A percentile compares a stretch with the other conserved stretches of the same genome.
These are phyloP conservation scores for Microbotryum scabiosae DNA, from an alignment of 1,284 basidiomycete genomes.

Conservation along the genomic window DNA sequence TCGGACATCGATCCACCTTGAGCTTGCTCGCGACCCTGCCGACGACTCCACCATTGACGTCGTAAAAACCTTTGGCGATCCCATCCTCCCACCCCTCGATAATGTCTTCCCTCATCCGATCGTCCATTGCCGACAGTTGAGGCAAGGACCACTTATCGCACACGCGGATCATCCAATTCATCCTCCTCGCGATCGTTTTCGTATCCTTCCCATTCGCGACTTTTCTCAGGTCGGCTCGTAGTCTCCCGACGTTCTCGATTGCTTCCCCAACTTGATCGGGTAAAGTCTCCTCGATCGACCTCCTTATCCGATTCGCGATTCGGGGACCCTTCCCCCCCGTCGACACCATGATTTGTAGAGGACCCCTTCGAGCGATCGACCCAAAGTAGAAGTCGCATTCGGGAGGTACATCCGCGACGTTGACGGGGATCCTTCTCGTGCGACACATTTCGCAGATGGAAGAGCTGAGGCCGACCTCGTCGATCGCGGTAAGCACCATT, in stretches of 20 bases:
- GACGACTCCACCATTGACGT: slow-evolving; percentile 9
- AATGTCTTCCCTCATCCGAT: slow-evolving; percentile 41
- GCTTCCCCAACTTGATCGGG: slow-evolving; percentile 67
- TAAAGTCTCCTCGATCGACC: slow-evolving; percentile 59
- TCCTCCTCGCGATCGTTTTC: slow-evolving; percentile 60
- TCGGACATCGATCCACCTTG: slow-evolving; percentile 19
- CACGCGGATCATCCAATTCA: slow-evolving; percentile 90
- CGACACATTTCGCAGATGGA: slow-evolving; percentile 65
- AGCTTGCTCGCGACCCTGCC: background rate
- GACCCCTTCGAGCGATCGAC: slow-evolving; percentile 79
- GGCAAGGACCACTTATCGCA: slow-evolving; percentile 78
- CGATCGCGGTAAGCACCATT: slow-evolving; percentile 91
- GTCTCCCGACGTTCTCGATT: slow-evolving; percentile 66
- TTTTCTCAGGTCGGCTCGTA: slow-evolving; percentile 60
- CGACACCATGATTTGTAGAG: slow-evolving; percentile 90
- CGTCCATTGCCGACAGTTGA: slow-evolving; percentile 60
- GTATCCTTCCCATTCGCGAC: slow-evolving; percentile 66
- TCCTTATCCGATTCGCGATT: slow-evolving; percentile 73
- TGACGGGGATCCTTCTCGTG: slow-evolving; percentile 67
- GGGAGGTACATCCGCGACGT: slow-evolving; percentile 92
- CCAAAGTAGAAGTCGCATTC: slow-evolving; percentile 98
- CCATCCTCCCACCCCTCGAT: slow-evolving; percentile 39
- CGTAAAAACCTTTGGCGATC: slow-evolving; percentile 34
- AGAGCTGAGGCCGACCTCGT: slow-evolving; percentile 65
- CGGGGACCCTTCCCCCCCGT: slow-evolving; percentile 91